Conservation (phyloP, 495 filamentous ascomycete genomes). For the Aspergillus baeticus region DNA sequence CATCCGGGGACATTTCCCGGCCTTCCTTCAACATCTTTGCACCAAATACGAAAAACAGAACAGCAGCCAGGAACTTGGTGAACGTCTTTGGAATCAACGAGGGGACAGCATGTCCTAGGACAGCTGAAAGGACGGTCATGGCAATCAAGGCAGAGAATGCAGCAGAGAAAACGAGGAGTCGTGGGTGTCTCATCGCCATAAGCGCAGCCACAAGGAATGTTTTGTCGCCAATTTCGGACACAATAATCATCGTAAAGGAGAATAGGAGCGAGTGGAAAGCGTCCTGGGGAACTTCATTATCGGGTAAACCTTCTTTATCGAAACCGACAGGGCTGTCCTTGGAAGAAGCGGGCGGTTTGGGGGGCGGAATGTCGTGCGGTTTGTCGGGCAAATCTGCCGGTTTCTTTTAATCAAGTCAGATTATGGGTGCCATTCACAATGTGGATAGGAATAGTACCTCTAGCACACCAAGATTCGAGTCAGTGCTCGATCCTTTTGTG, state of each 20-base stretch:
- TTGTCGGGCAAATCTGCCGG: constrained; percentile 77
- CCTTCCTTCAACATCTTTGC: constrained; percentile 83
- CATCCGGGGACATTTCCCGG: constrained; percentile 78
- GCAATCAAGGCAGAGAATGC: constrained; percentile 86
- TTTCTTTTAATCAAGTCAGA: constrained; percentile 55
- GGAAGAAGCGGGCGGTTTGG: constrained; percentile 63
- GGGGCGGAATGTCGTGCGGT: constrained; percentile 74
- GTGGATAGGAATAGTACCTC: constrained; percentile 52
- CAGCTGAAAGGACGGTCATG: constrained; percentile 95
- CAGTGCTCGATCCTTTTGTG: constrained; percentile 30
- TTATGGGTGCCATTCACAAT: constrained; percentile 16
- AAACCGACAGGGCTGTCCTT: constrained; percentile 67
- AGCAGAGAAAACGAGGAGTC: constrained; percentile 87
- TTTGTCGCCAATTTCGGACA: constrained; percentile 98
- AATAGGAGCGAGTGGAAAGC: constrained; percentile 90
- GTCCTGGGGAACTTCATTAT: constrained; percentile 31
- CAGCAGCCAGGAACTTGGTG: constrained; percentile 81
- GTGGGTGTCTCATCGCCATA: constrained; percentile 98
- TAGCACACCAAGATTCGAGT: constrained; percentile 54
- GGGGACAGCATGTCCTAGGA: constrained; percentile 93
- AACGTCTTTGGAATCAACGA: constrained; percentile 84
- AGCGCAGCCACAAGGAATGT: constrained; percentile 95
- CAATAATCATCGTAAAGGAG: constrained; percentile 94
- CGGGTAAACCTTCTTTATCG: constrained; percentile 28
- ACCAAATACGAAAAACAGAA: constrained; percentile 87